phyloP scores from a whole-genome alignment of 192 early-diverging fungal genomes.

The Coemansia sp. region DNA sequence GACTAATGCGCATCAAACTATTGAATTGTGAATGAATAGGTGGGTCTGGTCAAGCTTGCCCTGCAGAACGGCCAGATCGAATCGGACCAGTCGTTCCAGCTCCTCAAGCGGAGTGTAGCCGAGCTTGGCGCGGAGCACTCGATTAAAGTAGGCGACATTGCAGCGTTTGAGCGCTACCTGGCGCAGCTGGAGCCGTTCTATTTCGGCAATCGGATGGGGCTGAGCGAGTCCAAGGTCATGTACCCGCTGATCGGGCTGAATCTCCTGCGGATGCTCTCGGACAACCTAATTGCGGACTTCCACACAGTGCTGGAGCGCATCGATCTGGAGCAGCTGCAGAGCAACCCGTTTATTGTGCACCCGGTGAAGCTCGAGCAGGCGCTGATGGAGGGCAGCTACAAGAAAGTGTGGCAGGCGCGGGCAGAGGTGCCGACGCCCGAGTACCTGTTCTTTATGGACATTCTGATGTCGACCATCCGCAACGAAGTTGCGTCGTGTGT shows the following conservation, averaged over 20 bases:
- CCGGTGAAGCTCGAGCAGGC: constrained; percentile 94
- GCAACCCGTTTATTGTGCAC: constrained; percentile 85
- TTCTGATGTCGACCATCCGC: constrained; percentile 90
- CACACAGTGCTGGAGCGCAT: constrained; percentile 95
- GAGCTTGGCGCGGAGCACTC: constrained; percentile 90
- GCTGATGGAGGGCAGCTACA: constrained; percentile 97
- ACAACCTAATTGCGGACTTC: constrained; percentile 97
- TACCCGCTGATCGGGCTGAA: constrained; percentile 91
- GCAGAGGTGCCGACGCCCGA: constrained; percentile 86
- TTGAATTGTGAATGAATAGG: constrained; percentile 12
- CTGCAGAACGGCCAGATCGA: constrained; percentile 28
- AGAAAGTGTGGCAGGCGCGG: constrained; percentile 93
- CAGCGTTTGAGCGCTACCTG: constrained; percentile 94
- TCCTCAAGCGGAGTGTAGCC: constrained; percentile 55
- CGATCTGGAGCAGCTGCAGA: constrained; percentile 73
- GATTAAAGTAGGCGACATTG: constrained; percentile 82
- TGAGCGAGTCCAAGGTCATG: constrained; percentile 78
- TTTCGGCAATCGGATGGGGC: constrained; percentile 57
- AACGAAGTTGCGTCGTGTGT: constrained; percentile 94
- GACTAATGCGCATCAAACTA: not conserved
- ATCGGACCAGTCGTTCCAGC: constrained; percentile 29
- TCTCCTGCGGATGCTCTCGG: constrained; percentile 86
- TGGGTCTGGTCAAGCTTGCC: constrained; percentile 33
- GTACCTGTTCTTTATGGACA: constrained; percentile 92
- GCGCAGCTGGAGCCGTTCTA: constrained; percentile 90